A percentile compares a stretch with the other conserved stretches of the same genome.
Evolutionary conservation across 2,329 filamentous ascomycete genomes (phyloP).

Genomic region (Aspergillus ochraceoroseus): DNA sequence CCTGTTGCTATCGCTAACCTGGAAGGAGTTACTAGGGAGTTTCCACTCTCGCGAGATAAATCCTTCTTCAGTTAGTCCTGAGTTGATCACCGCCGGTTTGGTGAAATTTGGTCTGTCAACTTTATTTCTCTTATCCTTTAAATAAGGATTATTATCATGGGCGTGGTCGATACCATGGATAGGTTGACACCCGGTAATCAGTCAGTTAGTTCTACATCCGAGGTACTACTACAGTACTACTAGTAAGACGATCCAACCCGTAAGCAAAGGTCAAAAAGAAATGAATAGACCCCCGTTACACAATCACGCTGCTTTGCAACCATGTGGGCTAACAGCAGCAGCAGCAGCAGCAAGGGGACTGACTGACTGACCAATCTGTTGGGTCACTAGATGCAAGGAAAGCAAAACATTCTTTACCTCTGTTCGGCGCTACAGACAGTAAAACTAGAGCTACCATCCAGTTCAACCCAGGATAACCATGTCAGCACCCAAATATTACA

Average conservation of each 20-base stretch:
- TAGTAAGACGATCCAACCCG: too few species aligned
- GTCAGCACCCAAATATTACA: slow-evolving; percentile 10
- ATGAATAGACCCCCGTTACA: background rate
- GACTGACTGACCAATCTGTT: too few species aligned
- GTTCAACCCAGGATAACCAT: slow-evolving; percentile 1
- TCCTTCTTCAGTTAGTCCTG: slow-evolving; percentile 8
- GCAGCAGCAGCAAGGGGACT: background rate
- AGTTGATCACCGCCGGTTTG: slow-evolving; percentile 8
- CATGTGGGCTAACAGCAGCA: slow-evolving; percentile 1
- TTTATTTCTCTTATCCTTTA: background rate
- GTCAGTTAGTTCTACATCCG: too few species aligned
- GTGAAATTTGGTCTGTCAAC: slow-evolving; percentile 1
- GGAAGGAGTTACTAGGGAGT: slow-evolving; percentile 7
- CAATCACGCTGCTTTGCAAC: background rate
- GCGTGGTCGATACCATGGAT: too few species aligned
- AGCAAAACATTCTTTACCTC: too few species aligned
- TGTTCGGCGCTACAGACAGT: too few species aligned
- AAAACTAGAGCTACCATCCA: too few species aligned
- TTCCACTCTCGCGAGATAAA: slow-evolving; percentile 14
- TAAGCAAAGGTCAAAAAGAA: background rate
- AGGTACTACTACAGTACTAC: too few species aligned
- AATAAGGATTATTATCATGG: background rate
- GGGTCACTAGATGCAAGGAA: too few species aligned
- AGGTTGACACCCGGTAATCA: too few species aligned
- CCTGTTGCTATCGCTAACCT: background rate